These are phyloP conservation scores for Mycena epipterygia DNA, from an alignment of 768 basidiomycete genomes.

Conservation along the genomic window DNA sequence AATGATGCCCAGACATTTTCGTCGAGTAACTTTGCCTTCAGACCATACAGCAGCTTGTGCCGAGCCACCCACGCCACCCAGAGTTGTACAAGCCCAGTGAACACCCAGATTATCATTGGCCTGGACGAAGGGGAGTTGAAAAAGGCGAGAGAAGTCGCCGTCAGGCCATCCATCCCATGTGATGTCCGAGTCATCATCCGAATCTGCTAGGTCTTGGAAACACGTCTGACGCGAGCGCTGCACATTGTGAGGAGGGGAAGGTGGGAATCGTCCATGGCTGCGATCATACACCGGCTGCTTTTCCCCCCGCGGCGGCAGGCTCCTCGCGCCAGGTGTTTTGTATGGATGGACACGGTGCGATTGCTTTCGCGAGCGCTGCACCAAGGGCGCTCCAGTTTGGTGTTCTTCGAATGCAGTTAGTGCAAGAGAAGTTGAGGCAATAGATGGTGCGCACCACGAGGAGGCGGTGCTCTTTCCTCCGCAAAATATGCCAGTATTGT, in stretches of 20 bases:
- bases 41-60: not conserved
- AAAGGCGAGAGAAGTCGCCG: not conserved
- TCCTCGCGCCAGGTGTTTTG: too few species aligned
- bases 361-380: too few species aligned
- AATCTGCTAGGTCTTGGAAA: too few species aligned
- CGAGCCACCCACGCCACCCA: not conserved
- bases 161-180: constrained; percentile 24
- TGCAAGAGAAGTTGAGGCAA: too few species aligned
- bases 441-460: too few species aligned
- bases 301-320: too few species aligned
- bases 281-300: too few species aligned
- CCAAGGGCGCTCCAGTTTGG: too few species aligned
- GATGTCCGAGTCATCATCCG: not conserved
- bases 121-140: not conserved
- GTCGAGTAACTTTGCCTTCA: constrained; percentile 10
- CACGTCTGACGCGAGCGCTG: not conserved
- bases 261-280: too few species aligned
- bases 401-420: too few species aligned
- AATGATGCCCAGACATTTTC: constrained; percentile 10
- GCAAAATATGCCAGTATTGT: not conserved
- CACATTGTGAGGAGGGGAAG: too few species aligned
- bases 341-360: too few species aligned
- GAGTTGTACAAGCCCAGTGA: constrained; percentile 5
- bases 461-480: not conserved
- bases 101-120: not conserved